phyloP scores from a whole-genome alignment of 2,329 filamentous ascomycete genomes.

The Penicillium crustosum region DNA sequence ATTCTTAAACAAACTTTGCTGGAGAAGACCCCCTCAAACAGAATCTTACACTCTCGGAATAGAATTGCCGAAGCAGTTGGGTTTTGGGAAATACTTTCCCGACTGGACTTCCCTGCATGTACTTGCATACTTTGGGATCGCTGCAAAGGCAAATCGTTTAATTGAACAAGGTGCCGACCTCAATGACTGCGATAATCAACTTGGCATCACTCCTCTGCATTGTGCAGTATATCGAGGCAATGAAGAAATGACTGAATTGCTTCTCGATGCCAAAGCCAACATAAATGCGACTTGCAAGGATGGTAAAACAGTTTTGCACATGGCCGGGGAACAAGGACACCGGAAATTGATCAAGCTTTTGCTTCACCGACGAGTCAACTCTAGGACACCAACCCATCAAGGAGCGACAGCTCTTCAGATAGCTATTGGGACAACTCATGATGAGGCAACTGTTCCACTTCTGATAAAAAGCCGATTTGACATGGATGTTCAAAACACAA shows the following conservation, averaged over 20 bases:
- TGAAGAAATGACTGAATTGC: conserved; percentile 31
- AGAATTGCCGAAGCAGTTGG: conserved; percentile 22
- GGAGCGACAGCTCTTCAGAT: conserved; percentile 27
- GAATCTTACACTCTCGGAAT: not conserved
- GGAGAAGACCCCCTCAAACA: conserved; percentile 27
- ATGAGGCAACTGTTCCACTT: conserved; percentile 34
- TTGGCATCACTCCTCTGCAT: conserved; percentile 31
- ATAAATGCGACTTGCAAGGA: conserved; percentile 25
- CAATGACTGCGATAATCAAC: conserved; percentile 26
- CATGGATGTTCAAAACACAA: conserved; percentile 26
- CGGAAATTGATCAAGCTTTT: conserved; percentile 30
- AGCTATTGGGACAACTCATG: conserved; percentile 30
- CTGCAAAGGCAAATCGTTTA: conserved; percentile 25
- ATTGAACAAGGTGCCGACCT: conserved; percentile 28
- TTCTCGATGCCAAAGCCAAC: conserved; percentile 30
- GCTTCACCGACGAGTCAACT: conserved; percentile 18
- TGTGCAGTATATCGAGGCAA: conserved; percentile 33
- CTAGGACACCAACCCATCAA: conserved; percentile 17
- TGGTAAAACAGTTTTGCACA: conserved; percentile 35
- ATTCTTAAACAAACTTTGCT: conserved; percentile 36
- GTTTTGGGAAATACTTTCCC: conserved; percentile 27
- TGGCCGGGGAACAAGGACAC: conserved; percentile 29
- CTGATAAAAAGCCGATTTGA: conserved; percentile 29
- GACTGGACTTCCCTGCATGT: conserved; percentile 34
- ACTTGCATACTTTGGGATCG: conserved; percentile 32